phyloP scores from a whole-genome alignment of 805 yeast genomes.

The Candida adriatica region DNA sequence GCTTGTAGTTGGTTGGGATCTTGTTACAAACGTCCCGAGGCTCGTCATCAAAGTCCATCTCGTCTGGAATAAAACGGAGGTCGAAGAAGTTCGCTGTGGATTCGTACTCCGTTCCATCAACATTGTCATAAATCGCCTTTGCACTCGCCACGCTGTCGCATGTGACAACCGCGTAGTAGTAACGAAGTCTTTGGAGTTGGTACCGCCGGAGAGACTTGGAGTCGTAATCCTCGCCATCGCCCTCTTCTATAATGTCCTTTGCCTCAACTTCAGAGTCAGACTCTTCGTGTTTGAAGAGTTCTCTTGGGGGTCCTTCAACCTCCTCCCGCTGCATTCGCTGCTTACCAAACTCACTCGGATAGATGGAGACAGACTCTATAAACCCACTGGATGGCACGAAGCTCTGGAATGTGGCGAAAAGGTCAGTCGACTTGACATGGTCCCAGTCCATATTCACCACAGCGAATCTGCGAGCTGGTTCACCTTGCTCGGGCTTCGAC shows the following conservation, averaged over 20 bases:
- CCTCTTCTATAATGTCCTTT: constrained; percentile 70
- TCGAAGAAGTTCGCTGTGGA: constrained; percentile 94
- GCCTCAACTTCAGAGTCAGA: constrained; percentile 53
- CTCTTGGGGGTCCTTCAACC: constrained; percentile 86
- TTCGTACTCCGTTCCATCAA: constrained; percentile 95
- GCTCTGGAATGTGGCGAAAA: constrained; percentile 82
- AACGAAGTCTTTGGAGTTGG: constrained; percentile 87
- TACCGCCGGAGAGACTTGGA: constrained; percentile 78
- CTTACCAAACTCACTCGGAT: constrained; percentile 90
- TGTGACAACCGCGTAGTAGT: constrained; percentile 83
- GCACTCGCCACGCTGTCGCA: constrained; percentile 76
- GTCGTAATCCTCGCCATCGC: constrained; percentile 79
- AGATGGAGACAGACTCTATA: constrained; percentile 63
- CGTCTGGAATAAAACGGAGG: constrained; percentile 88
- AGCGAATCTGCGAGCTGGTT: constrained; percentile 76
- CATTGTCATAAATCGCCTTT: constrained; percentile 66
- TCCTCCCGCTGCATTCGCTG: constrained; percentile 88
- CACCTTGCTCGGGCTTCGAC: constrained; percentile 74
- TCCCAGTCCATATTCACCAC: constrained; percentile 98
- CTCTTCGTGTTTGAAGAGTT: constrained; percentile 57
- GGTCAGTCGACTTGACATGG: constrained; percentile 77
- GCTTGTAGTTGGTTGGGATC: constrained; percentile 74
- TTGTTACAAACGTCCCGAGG: constrained; percentile 68
- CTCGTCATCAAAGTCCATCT: constrained; percentile 75
- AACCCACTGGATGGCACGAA: constrained; percentile 75